Base-by-base conservation (phyloP, 2,329 filamentous ascomycete species). In the Cyphellophora europaea region DNA sequence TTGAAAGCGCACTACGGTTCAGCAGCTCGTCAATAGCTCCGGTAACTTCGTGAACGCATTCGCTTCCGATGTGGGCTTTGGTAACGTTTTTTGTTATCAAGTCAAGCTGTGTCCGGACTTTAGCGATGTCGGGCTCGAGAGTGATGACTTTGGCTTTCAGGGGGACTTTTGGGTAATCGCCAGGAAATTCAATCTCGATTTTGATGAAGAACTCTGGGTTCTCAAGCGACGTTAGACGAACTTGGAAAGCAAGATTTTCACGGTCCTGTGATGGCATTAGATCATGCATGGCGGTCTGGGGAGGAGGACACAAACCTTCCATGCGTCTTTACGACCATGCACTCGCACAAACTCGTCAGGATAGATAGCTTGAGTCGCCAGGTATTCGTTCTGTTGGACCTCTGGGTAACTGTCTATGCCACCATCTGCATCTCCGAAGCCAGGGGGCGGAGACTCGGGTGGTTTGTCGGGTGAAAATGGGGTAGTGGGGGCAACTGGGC, bases 171-270 rank as follows among this genome's bases (percentile, higher is more conserved):
- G 47, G 47, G 28, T 49, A 49, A 12, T 44, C 38, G 15, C 19
- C 32, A n/a, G 45, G 45, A 32, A 49, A 43, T 32, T 49, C 47
- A 21, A 49, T 41, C 30, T 48, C 43, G 14, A 49, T 33, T 19
- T 42, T 45, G 32, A 33, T 41, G 21, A 46, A 46, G 30, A 44
- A 43, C 11, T 44, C 35, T 12, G 39, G 35, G 38, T 46, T 35
- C 32, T 43, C 39, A 19, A 43, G 35, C 5, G 45, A 36, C 15
- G 33, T 37, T 12, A 47, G 32, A 11, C 41, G 33, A 13, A 47
- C 42, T 32, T 41, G 37, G 33, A 47, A 47, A 12, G 44, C 44
- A 30, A 47, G 35, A 28, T 47, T 47, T 29, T 47, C 44, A 27
- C 38, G 32, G 6, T 38, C 42, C 44, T 47, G 32, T 21, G 19